Evolutionary conservation across 2,329 filamentous ascomycete genomes (phyloP), one percentile per base, ranked within the genome.

Genomic region (Cladophialophora chaetospira): DNA sequence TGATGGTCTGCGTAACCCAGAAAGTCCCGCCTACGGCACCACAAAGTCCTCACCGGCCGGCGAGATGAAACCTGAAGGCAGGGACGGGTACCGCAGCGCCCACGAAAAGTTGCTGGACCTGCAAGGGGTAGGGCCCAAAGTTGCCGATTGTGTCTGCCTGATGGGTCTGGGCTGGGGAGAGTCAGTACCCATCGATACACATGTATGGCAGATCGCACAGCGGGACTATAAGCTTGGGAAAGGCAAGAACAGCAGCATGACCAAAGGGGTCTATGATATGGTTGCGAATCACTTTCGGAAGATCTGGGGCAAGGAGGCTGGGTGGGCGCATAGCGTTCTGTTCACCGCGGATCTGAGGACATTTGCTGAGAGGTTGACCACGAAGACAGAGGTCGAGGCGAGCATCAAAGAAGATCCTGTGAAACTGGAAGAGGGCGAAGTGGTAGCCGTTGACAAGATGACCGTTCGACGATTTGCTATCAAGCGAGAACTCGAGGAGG

Each of bases 201-300:
- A 99, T 73, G 91, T 99, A 10, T 97, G 92, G 93, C 92, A 97
- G 76, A 97, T 99, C 68, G 95, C 94, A 0, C 90, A 95, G 71
- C 82, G 94, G 51, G 94, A 99, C 72, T 99, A 99, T 75, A 91
- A 87, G 57, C 96, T 99, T 67, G 89, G 90, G 5, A 89, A 86
- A 66, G 85, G 84, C 6, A 93, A 90, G 68, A 81, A 88, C 60
- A 93, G 91, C 68, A 93, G 90, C 44, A 80, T 99, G 61, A 97
- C 88, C 11, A 95, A 95, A 69, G 83, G 82, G 36, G 92, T 90
- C 62, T 97, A 99, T 68, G 87, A 94, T 69, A 89, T 91, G 0
- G 85, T 99, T 11, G 94, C 89, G 0, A 89, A 96, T 62, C 88
- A 95, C 67, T 99, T 99, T 67, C 83, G 94, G 53, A 80, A 80